Percentiles rank a stretch among this genome's conserved stretches.
Evolutionary conservation across 2,329 filamentous ascomycete species (phyloP).

Genomic region (Lachnellula arida): DNA sequence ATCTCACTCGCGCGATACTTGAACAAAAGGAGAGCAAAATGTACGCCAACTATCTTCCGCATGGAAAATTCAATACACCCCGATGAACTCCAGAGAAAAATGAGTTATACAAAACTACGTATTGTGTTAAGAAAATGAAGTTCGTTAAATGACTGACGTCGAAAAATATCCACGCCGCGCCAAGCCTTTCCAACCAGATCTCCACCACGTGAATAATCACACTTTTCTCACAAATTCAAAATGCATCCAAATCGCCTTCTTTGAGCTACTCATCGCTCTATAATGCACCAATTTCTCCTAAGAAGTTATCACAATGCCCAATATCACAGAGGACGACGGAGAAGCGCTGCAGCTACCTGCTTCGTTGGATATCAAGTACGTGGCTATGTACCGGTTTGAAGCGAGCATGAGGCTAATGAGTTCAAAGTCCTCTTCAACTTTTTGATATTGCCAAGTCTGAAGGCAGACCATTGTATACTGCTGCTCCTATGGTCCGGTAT

Average conservation of each 20-base stretch:
- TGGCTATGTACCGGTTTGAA: not conserved
- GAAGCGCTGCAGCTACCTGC: slow-evolving; percentile 3
- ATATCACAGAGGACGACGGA: slow-evolving; percentile 2
- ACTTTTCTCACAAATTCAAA: not conserved
- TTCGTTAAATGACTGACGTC: too few species aligned
- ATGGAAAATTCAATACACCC: too few species aligned
- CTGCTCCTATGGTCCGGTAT: slow-evolving; percentile 65
- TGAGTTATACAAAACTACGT: too few species aligned
- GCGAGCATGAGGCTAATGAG: slow-evolving; percentile 3
- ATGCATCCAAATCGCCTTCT: not conserved
- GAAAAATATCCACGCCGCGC: too few species aligned
- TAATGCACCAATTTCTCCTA: too few species aligned
- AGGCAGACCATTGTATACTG: slow-evolving; percentile 51
- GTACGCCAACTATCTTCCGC: too few species aligned
- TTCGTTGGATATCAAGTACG: slow-evolving; percentile 16
- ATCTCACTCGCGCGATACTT: too few species aligned
- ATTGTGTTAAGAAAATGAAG: too few species aligned
- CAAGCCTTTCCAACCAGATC: too few species aligned
- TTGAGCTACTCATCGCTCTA: too few species aligned
- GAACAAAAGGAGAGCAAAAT: too few species aligned
- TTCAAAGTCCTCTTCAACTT: slow-evolving; percentile 50
- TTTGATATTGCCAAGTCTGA: slow-evolving; percentile 51
- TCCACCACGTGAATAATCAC: not conserved
- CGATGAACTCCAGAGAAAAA: too few species aligned
- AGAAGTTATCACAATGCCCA: slow-evolving; percentile 5